Evolutionary conservation across 1,139 yeast species (phyloP), one percentile per base, ranked within the genome.

Genomic region (Starmera stellimalicola): DNA sequence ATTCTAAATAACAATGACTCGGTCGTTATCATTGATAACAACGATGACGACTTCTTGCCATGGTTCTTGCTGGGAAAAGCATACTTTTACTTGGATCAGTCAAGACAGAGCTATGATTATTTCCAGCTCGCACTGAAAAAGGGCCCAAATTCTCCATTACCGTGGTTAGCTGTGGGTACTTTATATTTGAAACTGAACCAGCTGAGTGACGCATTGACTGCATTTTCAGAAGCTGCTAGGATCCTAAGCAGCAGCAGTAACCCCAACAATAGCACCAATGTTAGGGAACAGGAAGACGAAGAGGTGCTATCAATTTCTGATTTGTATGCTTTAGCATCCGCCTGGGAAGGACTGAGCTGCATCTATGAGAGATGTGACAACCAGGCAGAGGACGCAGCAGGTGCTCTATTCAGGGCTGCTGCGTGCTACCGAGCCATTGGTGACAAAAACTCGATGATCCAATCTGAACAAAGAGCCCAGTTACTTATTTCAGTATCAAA

Each of bases 141-240:
- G 31, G 74, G 77, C 0, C 68, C 76, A 15, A 59, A 62, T 24
- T 65, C 70, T 11, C 74, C 82, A 14, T 58, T 73, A 34, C 70
- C 79, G 7, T 77, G 84, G 85, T 54, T 77, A 27, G 75, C 79
- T 0, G 75, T 77, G 17, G 85, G 83, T 1, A 65, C 71, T 18
- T 56, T 77, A 33, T 77, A 77, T 47, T 54, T 77, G 37, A 68
- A 68, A 41, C 58, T 75, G 45, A 70, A 70, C 34, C 84, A 77
- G 51, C 53, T 77, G 18, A 70, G 77, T 4, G 84, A 77, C 47
- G 77, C 84, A 0, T 56, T 77, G 33, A 76, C 79, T 6, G 83
- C 83, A 3, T 77, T 73, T 49, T 70, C 79, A 2, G 81, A 76
- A 50, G 82, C 81, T 2, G 63, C 74, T 25, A 57, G 75, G 31